Percentiles rank a stretch among this genome's conserved stretches.
These are phyloP conservation scores for Dactylis glomerata DNA, from an alignment of 176 grass and related monocot species.

Conservation along the genomic window DNA sequence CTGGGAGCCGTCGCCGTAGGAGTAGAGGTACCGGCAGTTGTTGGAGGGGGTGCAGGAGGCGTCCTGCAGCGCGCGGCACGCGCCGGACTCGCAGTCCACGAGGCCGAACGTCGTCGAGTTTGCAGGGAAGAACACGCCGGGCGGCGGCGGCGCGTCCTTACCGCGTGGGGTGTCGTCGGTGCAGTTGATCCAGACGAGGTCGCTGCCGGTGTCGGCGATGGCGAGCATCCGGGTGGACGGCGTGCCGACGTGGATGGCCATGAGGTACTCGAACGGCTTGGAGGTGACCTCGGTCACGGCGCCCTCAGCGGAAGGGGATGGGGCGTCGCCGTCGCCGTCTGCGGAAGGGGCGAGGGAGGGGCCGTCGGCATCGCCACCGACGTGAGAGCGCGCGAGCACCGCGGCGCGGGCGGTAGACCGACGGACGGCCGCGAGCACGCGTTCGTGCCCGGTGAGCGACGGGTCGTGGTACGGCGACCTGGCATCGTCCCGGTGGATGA, in stretches of 20 bases:
- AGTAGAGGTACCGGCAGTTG: background rate
- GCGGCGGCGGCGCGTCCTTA: background rate
- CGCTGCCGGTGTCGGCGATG: conserved; percentile 58
- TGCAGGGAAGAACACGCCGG: conserved; percentile 18
- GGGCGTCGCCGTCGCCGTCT: no score
- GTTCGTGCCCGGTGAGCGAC: conserved; percentile 5
- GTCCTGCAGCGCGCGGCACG: conserved; percentile 10
- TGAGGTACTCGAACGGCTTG: conserved; percentile 44
- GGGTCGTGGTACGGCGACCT: conserved; percentile 42
- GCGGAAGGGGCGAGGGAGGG: no score
- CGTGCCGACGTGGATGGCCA: conserved; percentile 39
- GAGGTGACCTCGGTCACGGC: conserved; percentile 34
- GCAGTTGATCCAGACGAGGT: conserved; percentile 56
- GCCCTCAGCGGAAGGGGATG: background rate
- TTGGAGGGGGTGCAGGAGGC: conserved; percentile 23
- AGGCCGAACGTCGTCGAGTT: conserved; percentile 38
- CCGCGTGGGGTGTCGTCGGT: background rate
- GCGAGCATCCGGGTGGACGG: conserved; percentile 32
- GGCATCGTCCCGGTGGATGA: conserved; percentile 60
- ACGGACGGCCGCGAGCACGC: conserved; percentile 31
- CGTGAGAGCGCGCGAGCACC: background rate
- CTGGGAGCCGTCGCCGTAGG: background rate
- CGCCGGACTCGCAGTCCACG: conserved; percentile 3
- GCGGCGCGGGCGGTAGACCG: conserved; percentile 32
- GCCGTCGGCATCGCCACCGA: background rate